These are phyloP conservation scores for Cladorrhinum samala DNA, from an alignment of 495 filamentous ascomycete species.

Conservation along the genomic window DNA sequence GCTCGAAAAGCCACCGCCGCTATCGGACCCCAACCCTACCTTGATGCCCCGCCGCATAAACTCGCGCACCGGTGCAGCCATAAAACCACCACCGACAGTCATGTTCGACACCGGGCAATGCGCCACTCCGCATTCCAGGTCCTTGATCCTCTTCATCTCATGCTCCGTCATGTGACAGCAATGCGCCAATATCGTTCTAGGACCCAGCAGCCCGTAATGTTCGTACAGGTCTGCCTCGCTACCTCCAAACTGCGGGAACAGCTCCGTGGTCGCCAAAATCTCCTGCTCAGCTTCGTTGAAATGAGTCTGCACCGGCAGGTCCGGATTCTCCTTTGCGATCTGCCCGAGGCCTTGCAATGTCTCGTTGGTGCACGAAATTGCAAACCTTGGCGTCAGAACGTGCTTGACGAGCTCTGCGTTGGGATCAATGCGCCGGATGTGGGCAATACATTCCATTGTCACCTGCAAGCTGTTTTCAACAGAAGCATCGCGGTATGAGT, in stretches of 20 bases:
- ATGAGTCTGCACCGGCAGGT: slow-evolving; percentile 58
- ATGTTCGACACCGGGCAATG: slow-evolving; percentile 62
- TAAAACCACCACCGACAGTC: slow-evolving; percentile 53
- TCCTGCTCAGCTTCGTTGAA: slow-evolving; percentile 57
- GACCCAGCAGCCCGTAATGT: slow-evolving; percentile 46
- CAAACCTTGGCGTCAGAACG: slow-evolving; percentile 60
- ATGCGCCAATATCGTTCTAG: slow-evolving; percentile 57
- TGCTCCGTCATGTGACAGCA: slow-evolving; percentile 53
- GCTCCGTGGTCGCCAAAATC: slow-evolving; percentile 41
- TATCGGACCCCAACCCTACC: slow-evolving; percentile 62
- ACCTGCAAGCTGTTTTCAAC: slow-evolving; percentile 43
- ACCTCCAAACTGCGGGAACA: slow-evolving; percentile 45
- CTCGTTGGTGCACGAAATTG: slow-evolving; percentile 50
- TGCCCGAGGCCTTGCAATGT: slow-evolving; percentile 48
- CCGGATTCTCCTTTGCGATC: slow-evolving; percentile 43
- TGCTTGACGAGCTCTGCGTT: slow-evolving; percentile 43
- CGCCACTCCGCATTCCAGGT: slow-evolving; percentile 50
- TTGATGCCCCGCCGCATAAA: slow-evolving; percentile 54
- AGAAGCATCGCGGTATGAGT: slow-evolving; percentile 51
- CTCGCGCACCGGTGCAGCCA: slow-evolving; percentile 54
- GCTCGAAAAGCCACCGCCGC: slow-evolving; percentile 57
- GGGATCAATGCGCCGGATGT: slow-evolving; percentile 39
- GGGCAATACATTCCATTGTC: slow-evolving; percentile 48
- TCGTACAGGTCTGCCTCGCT: slow-evolving; percentile 53
- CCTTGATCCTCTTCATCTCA: slow-evolving; percentile 44